Percentiles rank a stretch among this genome's conserved stretches.
Conservation (phyloP, 2,329 filamentous ascomycete species). For the Saccharata proteae region DNA sequence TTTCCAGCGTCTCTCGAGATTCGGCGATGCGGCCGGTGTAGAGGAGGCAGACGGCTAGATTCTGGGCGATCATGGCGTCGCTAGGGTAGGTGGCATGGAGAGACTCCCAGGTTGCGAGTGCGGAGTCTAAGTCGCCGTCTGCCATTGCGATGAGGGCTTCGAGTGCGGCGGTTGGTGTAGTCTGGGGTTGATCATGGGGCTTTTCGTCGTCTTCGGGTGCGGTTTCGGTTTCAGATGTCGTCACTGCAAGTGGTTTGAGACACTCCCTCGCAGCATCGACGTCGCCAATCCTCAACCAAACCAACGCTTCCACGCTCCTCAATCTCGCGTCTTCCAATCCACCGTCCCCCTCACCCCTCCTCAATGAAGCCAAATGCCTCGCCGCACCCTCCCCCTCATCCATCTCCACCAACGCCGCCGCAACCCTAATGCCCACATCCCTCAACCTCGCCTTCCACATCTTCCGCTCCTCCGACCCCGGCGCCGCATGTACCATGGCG, state of each 20-base stretch:
- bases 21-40: conserved; percentile 60
- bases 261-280: conserved; percentile 51
- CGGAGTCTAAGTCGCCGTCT: conserved; percentile 57
- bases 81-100: conserved; percentile 35
- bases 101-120: conserved; percentile 48
- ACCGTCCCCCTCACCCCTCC: conserved; percentile 32
- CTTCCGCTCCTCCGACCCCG: conserved; percentile 36
- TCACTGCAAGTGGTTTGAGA: conserved; percentile 21
- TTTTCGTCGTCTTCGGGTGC: conserved; percentile 16
- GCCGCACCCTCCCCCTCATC: conserved; percentile 73
- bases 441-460: conserved; percentile 61
- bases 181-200: conserved; percentile 18
- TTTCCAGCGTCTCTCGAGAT: conserved; percentile 56
- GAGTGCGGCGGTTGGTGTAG: conserved; percentile 39
- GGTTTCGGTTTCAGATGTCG: conserved; percentile 5
- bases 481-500: conserved; percentile 39
- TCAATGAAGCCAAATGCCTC: conserved; percentile 54
- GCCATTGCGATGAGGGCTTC: conserved; percentile 65
- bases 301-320: conserved; percentile 42
- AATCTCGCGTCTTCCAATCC: conserved; percentile 23
- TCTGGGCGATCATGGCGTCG: conserved; percentile 66
- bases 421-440: conserved; percentile 58
- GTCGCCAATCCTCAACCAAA: conserved; percentile 73
- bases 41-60: conserved; percentile 70
- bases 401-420: conserved; percentile 67